Base-by-base conservation (phyloP, 2,329 filamentous ascomycete species). In the Bipolaris bicolor region DNA sequence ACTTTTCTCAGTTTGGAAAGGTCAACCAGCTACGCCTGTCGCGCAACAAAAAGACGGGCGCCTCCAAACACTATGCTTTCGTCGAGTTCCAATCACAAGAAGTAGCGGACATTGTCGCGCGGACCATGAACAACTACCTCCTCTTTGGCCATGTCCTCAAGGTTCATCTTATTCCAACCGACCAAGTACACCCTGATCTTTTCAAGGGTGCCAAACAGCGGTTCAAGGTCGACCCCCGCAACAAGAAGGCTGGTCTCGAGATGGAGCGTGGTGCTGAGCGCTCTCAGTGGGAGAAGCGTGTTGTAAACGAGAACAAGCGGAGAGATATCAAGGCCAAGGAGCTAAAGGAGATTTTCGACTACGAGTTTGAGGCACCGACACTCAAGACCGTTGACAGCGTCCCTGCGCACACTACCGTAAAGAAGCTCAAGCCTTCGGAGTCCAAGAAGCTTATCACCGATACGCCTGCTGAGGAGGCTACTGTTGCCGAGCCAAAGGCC, bases 91-190 rank as follows among this genome's bases (percentile, higher is more conserved):
- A 80, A 2, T 86, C 85, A 6, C 80, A 83, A 33, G 88, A 92
- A 55, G 90, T 92, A n/a, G 94, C 95, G 37, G 89, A 91, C 69
- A 92, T 98, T 67, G 94, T 96, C 29, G 89, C 91, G 48, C 91
- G 92, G 80, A 97, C 95, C 20, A 99, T 99, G 95, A 87, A 97
- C 82, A 96, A 93, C 79, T 99, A 99, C 78, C 86, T 98, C 37
- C 84, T 99, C 72, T 98, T 97, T 76, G 91, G 92, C 5, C 94
- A 97, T 76, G 90, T 98, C 61, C 83, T 99, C 67, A 94, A 96
- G 78, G 94, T 93, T 78, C 90, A 91, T 74, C 81, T 88, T 22
- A 85, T 97, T 3, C 86, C 91, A 3, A 81, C 86, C 55, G 91
- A 90, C 59, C 88, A 93, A 72, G 81, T 97, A 41, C 91, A 96